Evolutionary conservation across 257 asterid species (phyloP).

Genomic region (Striga asiatica): DNA sequence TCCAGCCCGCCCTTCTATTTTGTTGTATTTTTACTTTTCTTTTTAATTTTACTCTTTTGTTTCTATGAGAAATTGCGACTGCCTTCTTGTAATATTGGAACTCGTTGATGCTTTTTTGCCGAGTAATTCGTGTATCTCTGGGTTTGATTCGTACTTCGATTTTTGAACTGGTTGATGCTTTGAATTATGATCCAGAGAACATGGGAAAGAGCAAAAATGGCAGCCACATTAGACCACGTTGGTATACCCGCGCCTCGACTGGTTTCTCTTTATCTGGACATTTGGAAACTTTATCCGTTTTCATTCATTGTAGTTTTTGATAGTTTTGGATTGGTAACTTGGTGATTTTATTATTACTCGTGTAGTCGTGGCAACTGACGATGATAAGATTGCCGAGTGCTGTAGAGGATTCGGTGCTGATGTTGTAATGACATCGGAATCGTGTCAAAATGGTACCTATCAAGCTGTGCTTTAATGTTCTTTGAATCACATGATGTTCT

Average conservation of each 20-base stretch:
- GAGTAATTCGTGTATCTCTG: too few species aligned
- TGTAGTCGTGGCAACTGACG: slow-evolving; percentile 89
- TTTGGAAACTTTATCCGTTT: too few species aligned
- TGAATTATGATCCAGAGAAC: slow-evolving; percentile 53
- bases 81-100: too few species aligned
- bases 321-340: slow-evolving; percentile 11
- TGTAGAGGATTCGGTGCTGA: slow-evolving; percentile 89
- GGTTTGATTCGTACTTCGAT: too few species aligned
- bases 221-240: slow-evolving; percentile 60
- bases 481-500: too few species aligned
- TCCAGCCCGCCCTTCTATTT: neutral
- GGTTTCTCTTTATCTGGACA: neutral
- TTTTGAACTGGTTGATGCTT: too few species aligned
- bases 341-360: neutral
- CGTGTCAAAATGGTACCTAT: slow-evolving; percentile 74
- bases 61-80: too few species aligned
- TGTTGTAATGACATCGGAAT: slow-evolving; percentile 80
- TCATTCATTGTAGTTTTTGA: neutral
- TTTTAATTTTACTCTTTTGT: neutral
- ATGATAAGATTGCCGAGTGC: slow-evolving; percentile 80
- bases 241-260: slow-evolving; percentile 28
- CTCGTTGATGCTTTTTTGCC: too few species aligned
- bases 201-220: slow-evolving; percentile 83
- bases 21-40: neutral
- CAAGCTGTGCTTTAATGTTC: neutral